Evolutionary conservation across 352 stramenopile genomes (phyloP).

Genomic region (Lagenidium giganteum): DNA sequence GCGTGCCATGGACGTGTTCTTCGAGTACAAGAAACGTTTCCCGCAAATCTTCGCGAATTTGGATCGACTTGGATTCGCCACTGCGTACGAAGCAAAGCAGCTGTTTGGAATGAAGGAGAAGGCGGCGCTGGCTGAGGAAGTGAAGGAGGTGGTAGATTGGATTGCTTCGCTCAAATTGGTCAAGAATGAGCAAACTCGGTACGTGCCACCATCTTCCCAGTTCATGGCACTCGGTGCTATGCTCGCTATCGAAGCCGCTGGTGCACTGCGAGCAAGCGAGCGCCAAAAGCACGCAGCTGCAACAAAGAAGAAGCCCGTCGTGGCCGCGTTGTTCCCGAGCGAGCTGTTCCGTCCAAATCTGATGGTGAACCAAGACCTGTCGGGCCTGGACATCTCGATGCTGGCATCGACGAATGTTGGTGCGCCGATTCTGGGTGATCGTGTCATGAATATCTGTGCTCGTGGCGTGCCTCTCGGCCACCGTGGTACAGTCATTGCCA

Average conservation of each 20-base stretch:
- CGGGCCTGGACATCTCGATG: constrained; percentile 43
- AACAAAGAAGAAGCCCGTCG: constrained; percentile 23
- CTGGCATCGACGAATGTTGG: constrained; percentile 38
- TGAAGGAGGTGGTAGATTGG: constrained; percentile 82
- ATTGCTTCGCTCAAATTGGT: constrained; percentile 88
- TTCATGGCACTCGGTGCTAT: constrained; percentile 87
- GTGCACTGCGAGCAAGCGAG: constrained; percentile 44
- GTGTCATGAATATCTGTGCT: constrained; percentile 94
- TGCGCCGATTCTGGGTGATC: constrained; percentile 89
- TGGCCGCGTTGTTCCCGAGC: constrained; percentile 25
- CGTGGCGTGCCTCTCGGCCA: constrained; percentile 94
- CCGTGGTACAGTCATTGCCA: constrained; percentile 94
- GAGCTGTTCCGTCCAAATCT: constrained; percentile 60
- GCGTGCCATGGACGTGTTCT: constrained; percentile 90
- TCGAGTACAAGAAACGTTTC: constrained; percentile 89
- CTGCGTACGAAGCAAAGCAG: constrained; percentile 80
- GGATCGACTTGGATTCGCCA: constrained; percentile 73
- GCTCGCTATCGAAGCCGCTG: constrained; percentile 85
- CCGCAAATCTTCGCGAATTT: constrained; percentile 88
- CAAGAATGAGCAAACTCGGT: constrained; percentile 70
- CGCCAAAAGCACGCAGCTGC: constrained; percentile 28
- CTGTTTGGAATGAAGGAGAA: constrained; percentile 76
- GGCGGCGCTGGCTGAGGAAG: constrained; percentile 49
- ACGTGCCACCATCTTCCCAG: constrained; percentile 87
- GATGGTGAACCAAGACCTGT: constrained; percentile 61